These are phyloP conservation scores for Amylocarpus encephaloides DNA, from an alignment of 2,329 filamentous ascomycete species.

Conservation along the genomic window DNA sequence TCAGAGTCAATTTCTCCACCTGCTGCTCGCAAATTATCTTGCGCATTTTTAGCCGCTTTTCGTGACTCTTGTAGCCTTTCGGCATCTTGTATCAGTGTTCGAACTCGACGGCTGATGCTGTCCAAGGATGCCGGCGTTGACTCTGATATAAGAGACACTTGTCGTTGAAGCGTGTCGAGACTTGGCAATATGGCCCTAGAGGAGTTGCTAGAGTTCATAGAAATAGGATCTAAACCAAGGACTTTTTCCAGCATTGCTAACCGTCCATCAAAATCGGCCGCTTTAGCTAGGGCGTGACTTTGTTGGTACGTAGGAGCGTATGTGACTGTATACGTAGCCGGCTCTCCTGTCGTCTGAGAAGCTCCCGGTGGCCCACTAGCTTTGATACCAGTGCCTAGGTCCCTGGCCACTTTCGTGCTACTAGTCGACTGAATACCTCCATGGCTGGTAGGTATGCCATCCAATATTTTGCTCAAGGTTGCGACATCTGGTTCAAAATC, in stretches of 20 bases:
- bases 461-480: conserved; percentile 65
- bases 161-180: conserved; percentile 72
- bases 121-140: conserved; percentile 69
- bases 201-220: conserved; percentile 49
- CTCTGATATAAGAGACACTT: conserved; percentile 68
- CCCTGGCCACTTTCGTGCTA: conserved; percentile 26
- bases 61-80: conserved; percentile 63
- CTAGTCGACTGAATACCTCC: conserved; percentile 11
- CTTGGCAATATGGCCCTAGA: conserved; percentile 73
- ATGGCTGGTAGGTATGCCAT: conserved; percentile 48
- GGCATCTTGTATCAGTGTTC: conserved; percentile 65
- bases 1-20: conserved; percentile 33
- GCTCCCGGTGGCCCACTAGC: conserved; percentile 24
- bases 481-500: conserved; percentile 51
- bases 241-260: conserved; percentile 72
- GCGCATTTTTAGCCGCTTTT: conserved; percentile 53
- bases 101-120: conserved; percentile 61
- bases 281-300: conserved; percentile 67
- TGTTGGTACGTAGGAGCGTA: conserved; percentile 60
- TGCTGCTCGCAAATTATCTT: conserved; percentile 48
- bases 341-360: conserved; percentile 20
- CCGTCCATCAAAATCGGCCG: conserved; percentile 81
- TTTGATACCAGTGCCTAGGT: conserved; percentile 25
- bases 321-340: conserved; percentile 56
- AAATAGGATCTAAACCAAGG: conserved; percentile 69